phyloP scores from a whole-genome alignment of 1,139 yeast genomes.

The Arxiozyma slooffiae region DNA sequence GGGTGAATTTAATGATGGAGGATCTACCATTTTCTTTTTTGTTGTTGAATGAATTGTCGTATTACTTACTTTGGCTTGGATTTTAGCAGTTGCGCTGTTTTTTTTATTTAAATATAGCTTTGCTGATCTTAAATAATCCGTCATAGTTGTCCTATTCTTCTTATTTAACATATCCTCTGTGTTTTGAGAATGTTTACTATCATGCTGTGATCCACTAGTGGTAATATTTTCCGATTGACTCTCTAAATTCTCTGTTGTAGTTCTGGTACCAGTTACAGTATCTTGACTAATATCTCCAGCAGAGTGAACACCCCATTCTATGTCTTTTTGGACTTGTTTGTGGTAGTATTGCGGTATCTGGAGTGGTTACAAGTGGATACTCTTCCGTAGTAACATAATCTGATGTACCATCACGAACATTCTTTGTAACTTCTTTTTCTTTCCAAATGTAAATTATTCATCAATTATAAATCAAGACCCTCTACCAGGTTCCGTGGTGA shows the following conservation, averaged over 20 bases:
- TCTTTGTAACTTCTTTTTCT: neutral
- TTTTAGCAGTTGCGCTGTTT: neutral
- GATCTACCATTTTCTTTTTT: neutral
- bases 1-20: neutral
- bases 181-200: neutral
- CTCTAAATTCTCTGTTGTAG: neutral
- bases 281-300: neutral
- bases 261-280: neutral
- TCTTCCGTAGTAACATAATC: conserved; percentile 6
- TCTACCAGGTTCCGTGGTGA: neutral
- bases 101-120: conserved; percentile 14
- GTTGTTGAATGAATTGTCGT: neutral
- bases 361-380: neutral
- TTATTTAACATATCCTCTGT: neutral
- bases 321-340: conserved; percentile 3
- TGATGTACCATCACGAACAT: conserved; percentile 4
- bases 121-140: conserved; percentile 19
- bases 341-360: neutral
- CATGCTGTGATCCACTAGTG: conserved; percentile 2
- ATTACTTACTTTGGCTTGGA: neutral
- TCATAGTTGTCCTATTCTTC: conserved; percentile 11
- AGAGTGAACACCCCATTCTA: conserved; percentile 1
- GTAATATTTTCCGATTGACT: neutral
- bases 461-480: neutral
- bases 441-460: neutral